Percentiles rank a stretch among this genome's conserved stretches.
Evolutionary conservation across 2,329 filamentous ascomycete genomes (phyloP).

Genomic region (Pyrenochaeta sp.): DNA sequence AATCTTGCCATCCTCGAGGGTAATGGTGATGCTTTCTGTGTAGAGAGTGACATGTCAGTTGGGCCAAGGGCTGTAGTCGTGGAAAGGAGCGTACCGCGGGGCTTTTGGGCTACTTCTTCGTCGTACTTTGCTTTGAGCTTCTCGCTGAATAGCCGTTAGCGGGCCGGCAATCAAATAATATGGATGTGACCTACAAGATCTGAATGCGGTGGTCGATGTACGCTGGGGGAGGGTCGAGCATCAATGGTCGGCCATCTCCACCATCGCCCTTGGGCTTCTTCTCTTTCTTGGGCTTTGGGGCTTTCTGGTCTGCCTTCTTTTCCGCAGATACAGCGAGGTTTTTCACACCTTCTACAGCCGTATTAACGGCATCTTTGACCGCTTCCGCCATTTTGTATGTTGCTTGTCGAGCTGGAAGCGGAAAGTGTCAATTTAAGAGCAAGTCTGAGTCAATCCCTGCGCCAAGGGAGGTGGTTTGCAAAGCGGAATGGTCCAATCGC

Average conservation of each 20-base stretch:
- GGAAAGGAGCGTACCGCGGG: constrained; percentile 57
- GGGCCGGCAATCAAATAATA: background rate
- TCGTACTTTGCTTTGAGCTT: constrained; percentile 85
- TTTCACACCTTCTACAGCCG: constrained; percentile 67
- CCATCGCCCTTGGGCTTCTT: constrained; percentile 58
- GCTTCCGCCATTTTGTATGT: constrained; percentile 57
- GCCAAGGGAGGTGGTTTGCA: constrained; percentile 17
- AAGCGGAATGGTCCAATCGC: constrained; percentile 1
- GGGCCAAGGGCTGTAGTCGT: background rate
- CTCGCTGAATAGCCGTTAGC: constrained; percentile 58
- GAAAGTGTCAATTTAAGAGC: constrained; percentile 22
- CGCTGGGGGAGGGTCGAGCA: constrained; percentile 67
- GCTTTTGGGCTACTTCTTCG: constrained; percentile 74
- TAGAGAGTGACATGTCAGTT: constrained; percentile 21
- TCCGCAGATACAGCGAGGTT: constrained; percentile 61
- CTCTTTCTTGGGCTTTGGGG: constrained; percentile 48
- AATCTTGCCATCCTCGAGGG: constrained; percentile 75
- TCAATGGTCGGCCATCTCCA: constrained; percentile 54
- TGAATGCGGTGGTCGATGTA: constrained; percentile 86
- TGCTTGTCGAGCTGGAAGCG: constrained; percentile 27
- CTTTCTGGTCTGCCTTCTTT: constrained; percentile 39
- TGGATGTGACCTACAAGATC: constrained; percentile 65
- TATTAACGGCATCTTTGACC: constrained; percentile 58
- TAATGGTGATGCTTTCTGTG: constrained; percentile 74
- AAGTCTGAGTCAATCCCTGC: constrained; percentile 39